Conservation (phyloP, 805 yeast genomes). For the Aciculoconidium aculeatum region DNA sequence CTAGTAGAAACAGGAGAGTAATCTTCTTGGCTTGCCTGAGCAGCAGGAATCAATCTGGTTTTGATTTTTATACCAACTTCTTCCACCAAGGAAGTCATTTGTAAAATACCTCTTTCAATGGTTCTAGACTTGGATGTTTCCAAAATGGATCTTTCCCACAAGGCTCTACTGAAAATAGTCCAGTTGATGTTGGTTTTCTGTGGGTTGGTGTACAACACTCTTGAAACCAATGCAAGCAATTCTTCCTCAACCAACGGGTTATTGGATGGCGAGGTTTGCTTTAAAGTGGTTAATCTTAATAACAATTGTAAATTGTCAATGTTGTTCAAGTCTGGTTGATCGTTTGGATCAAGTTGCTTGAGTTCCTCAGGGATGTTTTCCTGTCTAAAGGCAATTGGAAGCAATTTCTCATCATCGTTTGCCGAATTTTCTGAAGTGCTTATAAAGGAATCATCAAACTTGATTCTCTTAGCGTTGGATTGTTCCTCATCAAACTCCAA, state of each 20-base stretch:
- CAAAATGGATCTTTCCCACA: constrained; percentile 85
- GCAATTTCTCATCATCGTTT: constrained; percentile 31
- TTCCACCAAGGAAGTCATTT: constrained; percentile 86
- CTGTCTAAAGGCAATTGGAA: constrained; percentile 59
- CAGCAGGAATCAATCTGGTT: constrained; percentile 47
- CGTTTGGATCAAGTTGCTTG: constrained; percentile 64
- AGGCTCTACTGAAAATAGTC: constrained; percentile 70
- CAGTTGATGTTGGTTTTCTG: constrained; percentile 48
- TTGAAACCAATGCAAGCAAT: constrained; percentile 63
- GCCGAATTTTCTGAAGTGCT: constrained; percentile 16
- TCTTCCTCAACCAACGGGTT: constrained; percentile 76
- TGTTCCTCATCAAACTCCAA: constrained; percentile 27
- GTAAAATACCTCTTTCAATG: constrained; percentile 88
- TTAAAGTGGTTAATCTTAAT: constrained; percentile 56
- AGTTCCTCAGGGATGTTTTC: constrained; percentile 58
- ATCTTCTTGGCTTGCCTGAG: constrained; percentile 18
- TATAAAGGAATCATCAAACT: constrained; percentile 32
- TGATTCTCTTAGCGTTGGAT: constrained; percentile 34
- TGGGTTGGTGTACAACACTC: constrained; percentile 55
- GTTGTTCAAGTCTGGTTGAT: constrained; percentile 67
- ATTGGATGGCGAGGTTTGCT: constrained; percentile 66
- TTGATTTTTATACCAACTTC: constrained; percentile 70
- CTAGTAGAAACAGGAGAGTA: constrained; percentile 45
- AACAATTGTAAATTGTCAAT: constrained; percentile 72
- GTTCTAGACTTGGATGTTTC: constrained; percentile 81